These are phyloP conservation scores for Mycena vitilis DNA, from an alignment of 768 basidiomycete species.

Conservation along the genomic window DNA sequence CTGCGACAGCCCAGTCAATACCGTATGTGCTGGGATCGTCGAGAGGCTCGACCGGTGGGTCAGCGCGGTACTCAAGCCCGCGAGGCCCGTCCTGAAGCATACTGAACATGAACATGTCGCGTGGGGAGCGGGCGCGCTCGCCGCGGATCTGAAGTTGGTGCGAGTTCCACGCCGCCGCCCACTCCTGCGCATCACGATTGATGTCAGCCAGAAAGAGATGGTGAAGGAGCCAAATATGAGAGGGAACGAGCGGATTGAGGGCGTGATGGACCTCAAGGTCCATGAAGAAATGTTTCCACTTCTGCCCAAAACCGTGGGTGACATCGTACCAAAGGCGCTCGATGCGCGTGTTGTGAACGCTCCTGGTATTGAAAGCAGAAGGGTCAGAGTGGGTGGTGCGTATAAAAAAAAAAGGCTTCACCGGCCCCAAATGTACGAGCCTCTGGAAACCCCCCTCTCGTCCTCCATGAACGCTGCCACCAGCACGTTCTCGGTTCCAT, in stretches of 20 bases:
- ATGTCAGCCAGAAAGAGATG: constrained; percentile 42
- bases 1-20: constrained; percentile 32
- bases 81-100: constrained; percentile 33
- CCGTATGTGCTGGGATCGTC: constrained; percentile 29
- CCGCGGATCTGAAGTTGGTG: constrained; percentile 35
- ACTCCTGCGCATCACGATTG: constrained; percentile 41
- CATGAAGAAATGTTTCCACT: constrained; percentile 47
- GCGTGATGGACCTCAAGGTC: constrained; percentile 42
- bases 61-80: constrained; percentile 23
- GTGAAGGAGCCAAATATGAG: constrained; percentile 47
- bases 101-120: constrained; percentile 38
- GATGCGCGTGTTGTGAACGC: constrained; percentile 34
- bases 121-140: constrained; percentile 27
- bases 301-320: constrained; percentile 42
- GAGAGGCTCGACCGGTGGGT: background rate
- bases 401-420: no score
- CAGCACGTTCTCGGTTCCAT: no score
- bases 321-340: constrained; percentile 48
- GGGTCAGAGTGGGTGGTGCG: background rate
- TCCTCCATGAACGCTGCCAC: no score
- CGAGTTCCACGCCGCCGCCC: constrained; percentile 44
- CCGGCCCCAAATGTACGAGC: no score
- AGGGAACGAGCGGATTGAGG: constrained; percentile 34
- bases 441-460: no score
- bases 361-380: constrained; percentile 14